Evolutionary conservation across 805 yeast species (phyloP).

Genomic region (Metschnikowia shivogae): DNA sequence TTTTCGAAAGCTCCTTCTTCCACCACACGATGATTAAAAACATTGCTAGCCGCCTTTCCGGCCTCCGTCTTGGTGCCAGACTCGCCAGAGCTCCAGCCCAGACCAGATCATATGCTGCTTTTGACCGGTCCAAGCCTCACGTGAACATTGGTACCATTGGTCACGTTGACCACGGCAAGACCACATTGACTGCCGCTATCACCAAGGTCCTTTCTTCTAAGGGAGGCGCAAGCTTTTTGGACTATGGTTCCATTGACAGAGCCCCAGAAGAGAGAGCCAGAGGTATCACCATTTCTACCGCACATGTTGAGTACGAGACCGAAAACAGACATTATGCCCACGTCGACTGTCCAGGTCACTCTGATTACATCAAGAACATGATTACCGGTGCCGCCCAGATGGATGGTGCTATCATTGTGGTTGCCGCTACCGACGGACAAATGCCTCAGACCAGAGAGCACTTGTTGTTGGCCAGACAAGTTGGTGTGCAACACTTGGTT

Average conservation of each 20-base stretch:
- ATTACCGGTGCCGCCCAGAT: slow-evolving; percentile 99
- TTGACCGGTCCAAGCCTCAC: slow-evolving; percentile 95
- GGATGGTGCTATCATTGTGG: slow-evolving; percentile 99
- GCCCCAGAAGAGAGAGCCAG: slow-evolving; percentile 99
- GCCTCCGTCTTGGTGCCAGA: slow-evolving; percentile 27
- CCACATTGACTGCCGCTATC: slow-evolving; percentile 97
- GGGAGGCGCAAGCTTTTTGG: slow-evolving; percentile 93
- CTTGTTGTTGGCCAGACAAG: slow-evolving; percentile 96
- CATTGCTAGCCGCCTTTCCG: slow-evolving; percentile 20
- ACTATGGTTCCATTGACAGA: slow-evolving; percentile 88
- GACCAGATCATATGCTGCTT: slow-evolving; percentile 56
- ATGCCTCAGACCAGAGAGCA: slow-evolving; percentile 99
- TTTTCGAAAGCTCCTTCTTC: slow-evolving; percentile 1
- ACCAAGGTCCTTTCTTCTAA: slow-evolving; percentile 84
- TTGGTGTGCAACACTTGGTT: slow-evolving; percentile 96
- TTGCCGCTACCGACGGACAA: slow-evolving; percentile 98
- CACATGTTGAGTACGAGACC: slow-evolving; percentile 97
- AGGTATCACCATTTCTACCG: slow-evolving; percentile 97
- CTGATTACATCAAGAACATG: slow-evolving; percentile 98
- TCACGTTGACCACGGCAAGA: slow-evolving; percentile 98
- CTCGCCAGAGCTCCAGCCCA: slow-evolving; percentile 22
- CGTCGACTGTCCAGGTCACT: slow-evolving; percentile 98
- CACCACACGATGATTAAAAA: slow-evolving; percentile 25
- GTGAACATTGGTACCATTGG: slow-evolving; percentile 97
- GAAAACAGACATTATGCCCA: slow-evolving; percentile 94